Evolutionary conservation across 2,329 filamentous ascomycete genomes (phyloP).

Genomic region (Aspergillus calidoustus): DNA sequence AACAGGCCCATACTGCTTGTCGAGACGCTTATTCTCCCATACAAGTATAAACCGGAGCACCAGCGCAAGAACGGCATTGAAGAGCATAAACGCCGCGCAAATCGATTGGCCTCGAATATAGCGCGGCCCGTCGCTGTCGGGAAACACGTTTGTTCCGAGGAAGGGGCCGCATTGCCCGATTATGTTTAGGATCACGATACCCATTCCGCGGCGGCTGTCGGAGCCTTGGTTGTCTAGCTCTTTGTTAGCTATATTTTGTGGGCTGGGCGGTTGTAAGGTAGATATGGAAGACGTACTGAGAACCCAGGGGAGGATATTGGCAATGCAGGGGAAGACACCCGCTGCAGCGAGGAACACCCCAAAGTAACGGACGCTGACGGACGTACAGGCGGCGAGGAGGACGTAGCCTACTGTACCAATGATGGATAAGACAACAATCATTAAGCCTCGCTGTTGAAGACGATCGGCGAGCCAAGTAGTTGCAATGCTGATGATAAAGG

Average conservation of each 20-base stretch:
- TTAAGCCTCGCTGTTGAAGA: slow-evolving; percentile 65
- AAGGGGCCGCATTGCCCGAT: slow-evolving; percentile 69
- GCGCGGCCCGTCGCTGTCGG: slow-evolving; percentile 51
- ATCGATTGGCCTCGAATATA: slow-evolving; percentile 62
- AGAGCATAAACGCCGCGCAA: slow-evolving; percentile 65
- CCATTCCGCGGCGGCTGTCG: slow-evolving; percentile 68
- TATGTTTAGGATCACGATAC: slow-evolving; percentile 69
- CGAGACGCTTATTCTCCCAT: slow-evolving; percentile 65
- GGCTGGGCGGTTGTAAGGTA: background rate
- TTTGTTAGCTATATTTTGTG: background rate
- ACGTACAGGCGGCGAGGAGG: slow-evolving; percentile 63
- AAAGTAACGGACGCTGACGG: slow-evolving; percentile 55
- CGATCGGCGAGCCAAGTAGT: slow-evolving; percentile 70
- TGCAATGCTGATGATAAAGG: slow-evolving; percentile 65
- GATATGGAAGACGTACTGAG: slow-evolving; percentile 46
- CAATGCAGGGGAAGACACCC: slow-evolving; percentile 70
- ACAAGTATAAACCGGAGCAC: slow-evolving; percentile 58
- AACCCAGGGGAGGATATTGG: slow-evolving; percentile 73
- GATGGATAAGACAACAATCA: slow-evolving; percentile 61
- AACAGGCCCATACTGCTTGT: slow-evolving; percentile 49
- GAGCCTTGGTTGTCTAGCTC: slow-evolving; percentile 67
- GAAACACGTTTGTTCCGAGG: slow-evolving; percentile 68
- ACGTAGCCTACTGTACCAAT: slow-evolving; percentile 67
- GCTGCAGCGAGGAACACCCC: slow-evolving; percentile 61
- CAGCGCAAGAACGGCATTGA: slow-evolving; percentile 61